Evolutionary conservation across 2,329 filamentous ascomycete genomes (phyloP).

Genomic region (Colletotrichum coccodes): DNA sequence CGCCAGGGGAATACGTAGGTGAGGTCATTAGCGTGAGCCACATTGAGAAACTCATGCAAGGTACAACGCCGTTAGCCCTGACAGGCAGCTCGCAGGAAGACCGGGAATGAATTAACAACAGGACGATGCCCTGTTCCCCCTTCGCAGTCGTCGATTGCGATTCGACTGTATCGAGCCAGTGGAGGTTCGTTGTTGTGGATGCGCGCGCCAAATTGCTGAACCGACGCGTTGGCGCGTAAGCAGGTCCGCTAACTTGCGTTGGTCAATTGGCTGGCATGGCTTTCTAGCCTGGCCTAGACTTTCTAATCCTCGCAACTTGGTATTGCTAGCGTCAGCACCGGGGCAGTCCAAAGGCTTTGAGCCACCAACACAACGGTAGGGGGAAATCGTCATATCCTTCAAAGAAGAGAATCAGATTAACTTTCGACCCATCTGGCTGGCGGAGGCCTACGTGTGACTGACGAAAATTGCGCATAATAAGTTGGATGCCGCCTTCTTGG

Average conservation of each 20-base stretch:
- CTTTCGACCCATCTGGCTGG: conserved; percentile 9
- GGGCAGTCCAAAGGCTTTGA: background rate
- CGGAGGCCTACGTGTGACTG: background rate
- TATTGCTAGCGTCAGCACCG: background rate
- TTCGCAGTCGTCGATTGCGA: background rate
- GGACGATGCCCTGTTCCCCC: background rate
- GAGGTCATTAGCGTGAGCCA: conserved; percentile 22
- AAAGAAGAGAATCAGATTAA: background rate
- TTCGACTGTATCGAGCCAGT: background rate
- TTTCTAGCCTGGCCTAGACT: conserved; percentile 26
- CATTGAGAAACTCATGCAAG: conserved; percentile 16
- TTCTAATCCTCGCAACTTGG: background rate
- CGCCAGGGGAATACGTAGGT: background rate
- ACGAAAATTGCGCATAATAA: background rate
- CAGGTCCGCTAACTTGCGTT: conserved; percentile 6
- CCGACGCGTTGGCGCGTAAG: conserved; percentile 26
- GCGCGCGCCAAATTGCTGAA: conserved; percentile 24
- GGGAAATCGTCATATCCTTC: conserved; percentile 4
- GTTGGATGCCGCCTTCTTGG: background rate
- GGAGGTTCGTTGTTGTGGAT: conserved; percentile 1
- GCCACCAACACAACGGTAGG: conserved; percentile 9
- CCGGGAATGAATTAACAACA: background rate
- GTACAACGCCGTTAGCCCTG: conserved; percentile 3
- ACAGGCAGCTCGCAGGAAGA: background rate
- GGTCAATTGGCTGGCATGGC: conserved; percentile 13